Evolutionary conservation across 148 eudicot genomes (phyloP).

Genomic region (Dianthus caryophyllus): DNA sequence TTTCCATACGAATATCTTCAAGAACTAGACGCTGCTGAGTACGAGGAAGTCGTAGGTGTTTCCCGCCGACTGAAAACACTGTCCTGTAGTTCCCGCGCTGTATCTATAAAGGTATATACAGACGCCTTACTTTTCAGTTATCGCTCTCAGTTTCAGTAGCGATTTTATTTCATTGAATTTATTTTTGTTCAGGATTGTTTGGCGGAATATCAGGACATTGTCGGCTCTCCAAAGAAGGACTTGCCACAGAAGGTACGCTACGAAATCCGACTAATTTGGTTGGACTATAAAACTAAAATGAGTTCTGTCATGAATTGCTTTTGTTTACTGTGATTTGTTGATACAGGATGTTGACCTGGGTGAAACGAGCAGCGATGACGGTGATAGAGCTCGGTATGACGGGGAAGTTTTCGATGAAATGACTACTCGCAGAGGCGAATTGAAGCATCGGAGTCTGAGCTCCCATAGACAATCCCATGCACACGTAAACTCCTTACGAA

Average conservation of each 20-base stretch:
- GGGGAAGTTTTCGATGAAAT: constrained; percentile 69
- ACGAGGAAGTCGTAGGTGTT: constrained; percentile 58
- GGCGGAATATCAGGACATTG: constrained; percentile 29
- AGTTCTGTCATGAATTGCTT: background rate
- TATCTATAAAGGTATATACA: constrained; percentile 37
- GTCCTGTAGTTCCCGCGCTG: constrained; percentile 12
- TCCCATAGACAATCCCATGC: constrained; percentile 18
- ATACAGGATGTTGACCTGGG: constrained; percentile 36
- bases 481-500: constrained; percentile 11
- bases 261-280: background rate
- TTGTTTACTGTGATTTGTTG: constrained; percentile 3
- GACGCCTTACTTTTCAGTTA: background rate
- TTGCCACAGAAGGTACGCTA: constrained; percentile 18
- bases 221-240: constrained; percentile 16
- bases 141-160: background rate
- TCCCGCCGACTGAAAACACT: constrained; percentile 30
- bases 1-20: constrained; percentile 41
- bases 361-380: constrained; percentile 21
- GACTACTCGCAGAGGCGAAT: constrained; percentile 79
- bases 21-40: constrained; percentile 66
- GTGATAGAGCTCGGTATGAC: constrained; percentile 26
- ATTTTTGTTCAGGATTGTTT: constrained; percentile 23
- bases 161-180: background rate
- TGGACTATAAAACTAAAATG: too few relatives aligned
- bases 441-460: constrained; percentile 61